Evolutionary conservation across 176 grass and related monocot genomes (phyloP).

Genomic region (Zea mays): Zm-B73-REFERENCE-NAM-5.0 NC_050096.1:221523001-221523500

Average conservation of each 20-base stretch:
- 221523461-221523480: slow-evolving; percentile 63
- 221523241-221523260: slow-evolving; percentile 21
- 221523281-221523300: slow-evolving; percentile 7
- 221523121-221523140: no score
- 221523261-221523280: background rate
- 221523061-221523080: no score
- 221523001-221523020: no score
- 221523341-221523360: slow-evolving; percentile 24
- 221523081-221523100: no score
- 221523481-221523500: slow-evolving; percentile 65
- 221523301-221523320: slow-evolving; percentile 4
- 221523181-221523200: background rate
- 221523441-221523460: slow-evolving; percentile 67
- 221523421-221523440: slow-evolving; percentile 29
- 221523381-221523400: slow-evolving; percentile 12
- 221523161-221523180: background rate
- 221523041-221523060: no score
- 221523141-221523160: no score
- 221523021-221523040: no score
- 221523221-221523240: slow-evolving; percentile 9
- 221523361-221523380: background rate
- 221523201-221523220: background rate
- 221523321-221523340: background rate
- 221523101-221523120: no score
- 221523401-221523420: slow-evolving; percentile 22